Evolutionary conservation across 2,329 filamentous ascomycete species (phyloP).

Genomic region (Alternaria rosae): DNA sequence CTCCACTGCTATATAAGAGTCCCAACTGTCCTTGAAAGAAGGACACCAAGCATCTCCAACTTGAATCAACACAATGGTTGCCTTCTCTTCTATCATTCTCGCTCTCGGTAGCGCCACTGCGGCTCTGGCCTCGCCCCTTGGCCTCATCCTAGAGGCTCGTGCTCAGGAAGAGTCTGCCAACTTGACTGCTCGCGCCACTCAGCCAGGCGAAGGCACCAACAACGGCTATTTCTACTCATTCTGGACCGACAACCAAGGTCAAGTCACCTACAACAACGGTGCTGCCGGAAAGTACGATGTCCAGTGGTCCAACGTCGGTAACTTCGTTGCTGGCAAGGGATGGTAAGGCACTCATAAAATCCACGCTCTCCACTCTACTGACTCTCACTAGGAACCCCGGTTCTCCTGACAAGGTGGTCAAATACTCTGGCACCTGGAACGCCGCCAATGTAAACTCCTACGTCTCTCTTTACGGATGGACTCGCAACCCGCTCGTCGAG

Average conservation of each 20-base stretch:
- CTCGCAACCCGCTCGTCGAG: slow-evolving; percentile 61
- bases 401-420: slow-evolving; percentile 49
- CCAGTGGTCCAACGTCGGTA: slow-evolving; percentile 59
- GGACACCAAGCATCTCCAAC: slow-evolving; percentile 18
- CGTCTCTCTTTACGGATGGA: slow-evolving; percentile 67
- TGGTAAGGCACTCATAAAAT: slow-evolving; percentile 47
- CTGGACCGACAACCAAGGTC: slow-evolving; percentile 63
- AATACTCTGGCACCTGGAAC: slow-evolving; percentile 58
- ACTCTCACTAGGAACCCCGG: slow-evolving; percentile 54
- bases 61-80: slow-evolving; percentile 32
- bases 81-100: slow-evolving; percentile 39
- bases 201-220: slow-evolving; percentile 36
- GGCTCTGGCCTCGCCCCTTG: slow-evolving; percentile 38
- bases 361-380: neutral
- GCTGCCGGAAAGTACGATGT: slow-evolving; percentile 54
- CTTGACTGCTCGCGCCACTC: slow-evolving; percentile 27
- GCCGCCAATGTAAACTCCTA: slow-evolving; percentile 59
- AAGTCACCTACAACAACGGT: slow-evolving; percentile 64
- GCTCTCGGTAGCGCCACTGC: slow-evolving; percentile 37
- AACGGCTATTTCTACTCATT: slow-evolving; percentile 56
- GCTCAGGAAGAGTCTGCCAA: slow-evolving; percentile 17
- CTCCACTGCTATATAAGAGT: slow-evolving; percentile 29
- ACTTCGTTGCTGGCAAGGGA: slow-evolving; percentile 66
- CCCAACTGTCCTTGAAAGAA: neutral
- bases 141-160: slow-evolving; percentile 28